Evolutionary conservation across 1,139 yeast genomes (phyloP), one percentile per base, ranked within the genome.

Genomic region (Sugiyamaella novakii): DNA sequence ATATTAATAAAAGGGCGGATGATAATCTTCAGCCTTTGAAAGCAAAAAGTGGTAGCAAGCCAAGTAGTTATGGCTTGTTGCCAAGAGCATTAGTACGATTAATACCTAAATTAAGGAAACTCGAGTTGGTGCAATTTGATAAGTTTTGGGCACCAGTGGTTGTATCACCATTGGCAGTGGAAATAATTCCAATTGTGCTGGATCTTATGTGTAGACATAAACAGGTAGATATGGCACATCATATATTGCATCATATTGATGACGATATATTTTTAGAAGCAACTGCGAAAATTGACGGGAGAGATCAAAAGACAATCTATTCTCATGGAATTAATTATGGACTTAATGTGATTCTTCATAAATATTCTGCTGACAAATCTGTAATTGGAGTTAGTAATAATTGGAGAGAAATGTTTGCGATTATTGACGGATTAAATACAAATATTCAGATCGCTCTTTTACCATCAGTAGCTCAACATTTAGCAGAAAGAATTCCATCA

Each of bases 401-500:
- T 25, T 54, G 58, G 54, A 43, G 46, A 25, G 40, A 54, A 22
- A 50, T 57, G 33, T 55, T 51, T 33, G 54, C 49, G 2, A 22
- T 50, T 8, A 38, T 59, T 29, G 47, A 46, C 27, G 48, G 46
- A 15, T 45, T 50, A 21, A 50, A 55, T 39, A 47, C 46, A 6
- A 22, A 40, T 5, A 31, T 56, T 11, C 35, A 44, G 5, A 49
- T 57, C 11, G 43, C 46, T 10, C 47, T 59, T 3, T 38, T 55
- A 19, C 56, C 60, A 3, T 30, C 43, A n/a, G 53, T 57, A 14
- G 43, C 54, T 10, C 41, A 50, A 14, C 47, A 53, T n/a, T 43
- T 59, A n/a, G 47, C 51, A 8, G 40, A 33, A 6, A 33, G 56
- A 19, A 46, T 60, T 15, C 62, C 62, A 4, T 36, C 51, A 2